Evolutionary conservation across 208 protist species (phyloP), one percentile per base, ranked within the genome.

Genomic region (Acanthamoeba sp.): DNA sequence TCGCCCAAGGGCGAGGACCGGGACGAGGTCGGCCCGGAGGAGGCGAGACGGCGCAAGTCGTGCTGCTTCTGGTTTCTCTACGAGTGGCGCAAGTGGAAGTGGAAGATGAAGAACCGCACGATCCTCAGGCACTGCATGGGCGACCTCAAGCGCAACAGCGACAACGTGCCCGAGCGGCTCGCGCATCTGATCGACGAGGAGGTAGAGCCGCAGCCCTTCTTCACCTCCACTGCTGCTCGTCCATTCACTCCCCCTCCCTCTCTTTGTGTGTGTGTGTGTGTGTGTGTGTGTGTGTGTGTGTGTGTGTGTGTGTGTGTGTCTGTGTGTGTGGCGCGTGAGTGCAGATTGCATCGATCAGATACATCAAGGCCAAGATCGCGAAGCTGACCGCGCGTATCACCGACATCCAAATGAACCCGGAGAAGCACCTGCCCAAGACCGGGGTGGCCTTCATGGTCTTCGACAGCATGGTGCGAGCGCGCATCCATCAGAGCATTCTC

Each of bases 61-160:
- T 59, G 78, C 78, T 87, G 78, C 42, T 87, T 42, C 48, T 87
- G 78, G 78, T 59, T 62, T 45, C 38, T 62, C 24, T 87, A 87
- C 48, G 78, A 87, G 78, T 87, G 78, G 78, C 78, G 78, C 40
- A 87, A 87, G 78, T 87, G 78, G 78, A 87, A 62, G 48, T 87
- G 78, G 78, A 87, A 87, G 78, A 87, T 87, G 78, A 87, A 87
- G 78, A 87, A 87, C 24, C 32, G 45, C 45, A 87, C 78, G n/a
- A 24, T 52, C n/a, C 78, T 87, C n/a, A n/a, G 45, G 29, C 29
- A 32, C 3, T 62, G 45, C 14, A n/a, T 87, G 10, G 78, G 78
- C 48, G 78, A 87, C 29, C 76, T 59, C 48, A 50, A 50, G 76
- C 76, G 76, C 27, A 57, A 55, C 76, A 85, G 27, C 45, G 76